Percentiles rank a stretch among this genome's conserved stretches.
Conservation (phyloP, 495 filamentous ascomycete genomes). For the Annulohypoxylon moriforme region DNA sequence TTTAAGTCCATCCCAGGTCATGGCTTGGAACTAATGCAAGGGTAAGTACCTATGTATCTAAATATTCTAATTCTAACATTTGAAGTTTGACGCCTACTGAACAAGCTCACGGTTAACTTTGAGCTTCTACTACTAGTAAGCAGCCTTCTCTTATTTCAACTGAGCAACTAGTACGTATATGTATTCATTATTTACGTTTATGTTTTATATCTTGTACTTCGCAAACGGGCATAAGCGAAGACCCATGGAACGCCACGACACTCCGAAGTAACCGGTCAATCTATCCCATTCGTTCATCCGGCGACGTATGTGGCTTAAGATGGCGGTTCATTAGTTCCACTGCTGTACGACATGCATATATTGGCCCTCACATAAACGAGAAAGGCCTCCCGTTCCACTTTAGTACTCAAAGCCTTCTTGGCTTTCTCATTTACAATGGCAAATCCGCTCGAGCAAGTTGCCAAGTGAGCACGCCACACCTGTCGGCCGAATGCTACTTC, state of each 20-base stretch:
- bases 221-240: not conserved
- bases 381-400: slow-evolving; percentile 32
- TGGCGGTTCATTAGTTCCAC: slow-evolving; percentile 21
- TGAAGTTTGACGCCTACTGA: not conserved
- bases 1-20: not conserved
- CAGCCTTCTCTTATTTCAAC: not conserved
- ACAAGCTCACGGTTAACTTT: not conserved
- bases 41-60: not conserved
- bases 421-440: not conserved
- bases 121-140: not conserved
- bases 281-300: slow-evolving; percentile 10
- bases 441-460: not conserved
- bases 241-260: slow-evolving; percentile 13
- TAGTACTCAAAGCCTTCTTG: not conserved
- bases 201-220: not conserved
- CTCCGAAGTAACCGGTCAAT: not conserved
- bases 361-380: slow-evolving; percentile 18
- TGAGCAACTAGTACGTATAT: not conserved
- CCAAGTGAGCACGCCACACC: slow-evolving; percentile 3
- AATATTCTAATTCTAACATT: not conserved
- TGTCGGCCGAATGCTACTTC: slow-evolving; percentile 28
- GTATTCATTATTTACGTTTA: not conserved
- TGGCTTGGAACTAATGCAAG: not conserved
- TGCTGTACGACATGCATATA: slow-evolving; percentile 30
- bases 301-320: slow-evolving; percentile 15